Evolutionary conservation across 2,329 filamentous ascomycete species (phyloP).

Genomic region (Hypoxylon sp.): DNA sequence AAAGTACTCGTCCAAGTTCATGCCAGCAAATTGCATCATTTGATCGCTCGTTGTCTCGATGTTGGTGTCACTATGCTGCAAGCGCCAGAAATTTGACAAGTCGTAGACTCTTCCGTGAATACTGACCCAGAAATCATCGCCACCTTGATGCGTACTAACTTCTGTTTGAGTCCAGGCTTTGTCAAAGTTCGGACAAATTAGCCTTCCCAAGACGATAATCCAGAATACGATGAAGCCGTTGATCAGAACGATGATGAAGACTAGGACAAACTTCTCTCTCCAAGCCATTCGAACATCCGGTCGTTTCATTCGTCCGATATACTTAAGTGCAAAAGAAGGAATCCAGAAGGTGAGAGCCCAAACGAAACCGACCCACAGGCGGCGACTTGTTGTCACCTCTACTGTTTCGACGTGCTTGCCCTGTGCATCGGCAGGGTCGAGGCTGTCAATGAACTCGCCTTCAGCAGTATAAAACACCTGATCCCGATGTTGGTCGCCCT

Average conservation of each 20-base stretch:
- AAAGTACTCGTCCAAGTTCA: conserved; percentile 88
- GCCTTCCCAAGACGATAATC: conserved; percentile 85
- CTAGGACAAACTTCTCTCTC: conserved; percentile 92
- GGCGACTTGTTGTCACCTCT: conserved; percentile 71
- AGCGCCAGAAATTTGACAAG: conserved; percentile 86
- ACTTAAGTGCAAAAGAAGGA: conserved; percentile 84
- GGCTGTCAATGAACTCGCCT: conserved; percentile 73
- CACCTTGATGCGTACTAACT: conserved; percentile 76
- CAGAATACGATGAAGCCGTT: conserved; percentile 90
- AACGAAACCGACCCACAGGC: conserved; percentile 83
- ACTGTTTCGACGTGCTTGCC: conserved; percentile 81
- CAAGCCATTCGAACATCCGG: conserved; percentile 97
- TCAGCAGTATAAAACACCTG: conserved; percentile 80
- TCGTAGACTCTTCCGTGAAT: conserved; percentile 93
- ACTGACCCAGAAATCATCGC: conserved; percentile 86
- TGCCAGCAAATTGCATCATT: conserved; percentile 84
- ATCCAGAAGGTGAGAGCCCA: conserved; percentile 96
- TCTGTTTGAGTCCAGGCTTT: conserved; percentile 86
- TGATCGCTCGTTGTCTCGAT: conserved; percentile 69
- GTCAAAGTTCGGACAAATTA: conserved; percentile 91
- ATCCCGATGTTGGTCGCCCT: conserved; percentile 82
- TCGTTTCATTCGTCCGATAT: conserved; percentile 92
- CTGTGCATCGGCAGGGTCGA: conserved; percentile 83
- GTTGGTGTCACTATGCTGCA: conserved; percentile 81
- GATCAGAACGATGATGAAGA: conserved; percentile 82